phyloP scores from a whole-genome alignment of 1,284 basidiomycete genomes.

The Trametes polyzona region DNA sequence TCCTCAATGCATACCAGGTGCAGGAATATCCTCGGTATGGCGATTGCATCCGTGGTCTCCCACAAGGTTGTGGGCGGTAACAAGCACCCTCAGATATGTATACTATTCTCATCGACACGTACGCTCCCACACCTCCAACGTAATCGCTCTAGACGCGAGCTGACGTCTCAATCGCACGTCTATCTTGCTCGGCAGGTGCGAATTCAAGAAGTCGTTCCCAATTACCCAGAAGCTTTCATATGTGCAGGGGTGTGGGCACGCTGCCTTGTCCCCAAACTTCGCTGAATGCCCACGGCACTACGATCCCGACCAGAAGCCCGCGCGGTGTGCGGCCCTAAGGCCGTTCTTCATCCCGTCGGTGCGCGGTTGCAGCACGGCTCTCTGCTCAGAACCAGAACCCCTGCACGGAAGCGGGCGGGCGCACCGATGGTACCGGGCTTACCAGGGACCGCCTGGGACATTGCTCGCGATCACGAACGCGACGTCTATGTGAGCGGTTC shows the following conservation, averaged over 20 bases:
- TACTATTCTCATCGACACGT: not conserved
- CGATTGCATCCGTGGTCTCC: no score
- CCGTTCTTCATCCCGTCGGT: not conserved
- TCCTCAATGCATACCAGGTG: no score
- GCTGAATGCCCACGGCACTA: not conserved
- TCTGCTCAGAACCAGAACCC: not conserved
- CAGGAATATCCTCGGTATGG: no score
- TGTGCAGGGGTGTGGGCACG: not conserved
- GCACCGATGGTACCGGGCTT: no score
- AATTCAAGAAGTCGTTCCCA: not conserved
- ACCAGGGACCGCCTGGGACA: not conserved
- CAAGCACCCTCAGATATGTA: not conserved
- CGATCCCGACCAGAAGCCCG: not conserved
- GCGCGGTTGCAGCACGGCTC: not conserved
- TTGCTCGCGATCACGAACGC: not conserved
- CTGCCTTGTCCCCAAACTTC: not conserved
- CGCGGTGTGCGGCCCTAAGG: not conserved
- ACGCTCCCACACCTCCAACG: slow-evolving; percentile 8
- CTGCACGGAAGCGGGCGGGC: not conserved
- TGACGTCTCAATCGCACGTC: slow-evolving; percentile 8
- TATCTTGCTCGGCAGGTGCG: slow-evolving; percentile 6
- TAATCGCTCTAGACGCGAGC: slow-evolving; percentile 1
- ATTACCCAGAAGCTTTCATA: not conserved
- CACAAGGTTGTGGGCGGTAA: no score
- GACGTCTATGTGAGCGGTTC: not conserved